Percentiles rank a stretch among this genome's conserved stretches.
Conservation (phyloP, 345 rosid genomes). For the Excoecaria agallocha region DNA sequence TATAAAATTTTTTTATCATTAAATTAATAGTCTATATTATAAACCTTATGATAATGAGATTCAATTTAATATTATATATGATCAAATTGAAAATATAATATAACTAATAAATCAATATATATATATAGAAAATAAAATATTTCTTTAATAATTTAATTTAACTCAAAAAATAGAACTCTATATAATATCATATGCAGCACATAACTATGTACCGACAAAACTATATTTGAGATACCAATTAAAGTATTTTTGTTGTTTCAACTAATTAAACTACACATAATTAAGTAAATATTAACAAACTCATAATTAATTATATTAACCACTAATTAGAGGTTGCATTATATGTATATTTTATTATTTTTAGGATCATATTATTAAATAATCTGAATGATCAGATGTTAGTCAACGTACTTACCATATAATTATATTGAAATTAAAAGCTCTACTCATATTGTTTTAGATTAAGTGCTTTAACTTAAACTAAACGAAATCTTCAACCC, state of each 20-base stretch:
- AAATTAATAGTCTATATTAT: not conserved
- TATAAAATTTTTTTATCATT: not conserved
- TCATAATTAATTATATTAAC: not conserved
- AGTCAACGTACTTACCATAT: not conserved
- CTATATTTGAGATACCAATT: not conserved
- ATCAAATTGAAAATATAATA: too few species aligned
- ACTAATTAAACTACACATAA: not conserved
- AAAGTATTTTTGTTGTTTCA: not conserved
- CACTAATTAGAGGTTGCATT: not conserved
- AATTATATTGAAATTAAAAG: too few species aligned
- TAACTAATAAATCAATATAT: too few species aligned
- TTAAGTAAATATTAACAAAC: not conserved
- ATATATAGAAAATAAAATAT: too few species aligned
- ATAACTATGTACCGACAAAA: not conserved
- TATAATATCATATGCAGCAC: too few species aligned
- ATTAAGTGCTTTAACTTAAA: conserved; percentile 13
- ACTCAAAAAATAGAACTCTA: too few species aligned
- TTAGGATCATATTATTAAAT: not conserved
- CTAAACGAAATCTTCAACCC: conserved; percentile 8
- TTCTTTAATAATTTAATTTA: too few species aligned
- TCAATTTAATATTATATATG: not conserved
- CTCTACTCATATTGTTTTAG: not conserved
- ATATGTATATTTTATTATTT: not conserved
- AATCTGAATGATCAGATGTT: not conserved
- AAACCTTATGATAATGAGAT: not conserved